Percentiles rank a stretch among this genome's conserved stretches.
These are phyloP conservation scores for Annona cherimola DNA, from an alignment of 164 flowering plant species.

Conservation along the genomic window DNA sequence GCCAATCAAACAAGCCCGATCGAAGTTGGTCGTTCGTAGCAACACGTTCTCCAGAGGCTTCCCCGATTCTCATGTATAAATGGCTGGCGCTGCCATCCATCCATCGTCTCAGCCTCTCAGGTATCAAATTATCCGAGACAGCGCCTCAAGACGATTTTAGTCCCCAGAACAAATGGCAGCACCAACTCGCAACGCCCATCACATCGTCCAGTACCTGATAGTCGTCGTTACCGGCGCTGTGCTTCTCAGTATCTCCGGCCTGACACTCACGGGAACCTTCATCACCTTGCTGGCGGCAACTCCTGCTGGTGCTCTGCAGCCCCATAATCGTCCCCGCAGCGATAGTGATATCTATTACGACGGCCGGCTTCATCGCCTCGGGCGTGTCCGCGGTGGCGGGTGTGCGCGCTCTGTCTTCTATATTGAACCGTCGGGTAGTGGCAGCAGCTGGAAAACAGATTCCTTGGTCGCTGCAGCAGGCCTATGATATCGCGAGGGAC, in stretches of 20 bases:
- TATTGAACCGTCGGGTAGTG: too few species aligned
- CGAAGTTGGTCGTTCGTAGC: too few species aligned
- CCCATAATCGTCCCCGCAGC: constrained; percentile 27
- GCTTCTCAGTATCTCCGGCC: constrained; percentile 20
- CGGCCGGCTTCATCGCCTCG: constrained; percentile 18
- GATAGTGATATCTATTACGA: constrained; percentile 12
- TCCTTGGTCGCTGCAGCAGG: too few species aligned
- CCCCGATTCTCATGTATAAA: too few species aligned
- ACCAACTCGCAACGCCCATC: constrained; percentile 17
- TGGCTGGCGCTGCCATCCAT: too few species aligned
- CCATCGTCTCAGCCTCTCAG: too few species aligned
- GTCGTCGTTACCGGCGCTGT: constrained; percentile 20
- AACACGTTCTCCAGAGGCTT: too few species aligned
- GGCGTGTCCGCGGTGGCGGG: constrained; percentile 20
- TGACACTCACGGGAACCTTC: constrained; percentile 21
- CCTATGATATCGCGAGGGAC: too few species aligned
- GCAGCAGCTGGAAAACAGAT: too few species aligned
- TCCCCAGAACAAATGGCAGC: constrained; percentile 6
- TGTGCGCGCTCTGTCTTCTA: constrained; percentile 13
- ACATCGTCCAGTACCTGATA: constrained; percentile 16
- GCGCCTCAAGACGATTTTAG: too few species aligned
- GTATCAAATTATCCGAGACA: too few species aligned
- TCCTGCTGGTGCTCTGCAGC: constrained; percentile 21
- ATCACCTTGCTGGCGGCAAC: constrained; percentile 19
- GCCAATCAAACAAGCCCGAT: too few species aligned